These are phyloP conservation scores for Backusella liffmaniae DNA, from an alignment of 192 early-diverging fungal species.

Conservation along the genomic window DNA sequence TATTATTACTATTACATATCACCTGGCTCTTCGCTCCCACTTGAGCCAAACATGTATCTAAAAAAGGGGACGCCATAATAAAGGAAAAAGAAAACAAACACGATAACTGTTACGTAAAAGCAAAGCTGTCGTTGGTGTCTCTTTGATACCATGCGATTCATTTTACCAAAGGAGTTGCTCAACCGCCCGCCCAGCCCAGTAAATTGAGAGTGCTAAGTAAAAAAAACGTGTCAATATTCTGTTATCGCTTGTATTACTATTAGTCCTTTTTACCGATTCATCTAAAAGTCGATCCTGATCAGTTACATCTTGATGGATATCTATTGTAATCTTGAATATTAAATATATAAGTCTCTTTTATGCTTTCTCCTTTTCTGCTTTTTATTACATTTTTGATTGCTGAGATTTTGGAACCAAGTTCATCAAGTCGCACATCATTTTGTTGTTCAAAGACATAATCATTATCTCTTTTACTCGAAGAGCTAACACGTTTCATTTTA, in stretches of 20 bases:
- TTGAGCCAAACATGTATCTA: slow-evolving; percentile 3
- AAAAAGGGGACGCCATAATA: slow-evolving; percentile 26
- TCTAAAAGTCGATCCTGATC: slow-evolving; percentile 39
- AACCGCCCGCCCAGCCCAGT: slow-evolving; percentile 25
- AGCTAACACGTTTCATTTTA: neutral
- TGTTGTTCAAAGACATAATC: slow-evolving; percentile 48
- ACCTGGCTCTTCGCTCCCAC: slow-evolving; percentile 7
- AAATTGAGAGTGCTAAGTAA: slow-evolving; percentile 28
- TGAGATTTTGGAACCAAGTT: slow-evolving; percentile 51
- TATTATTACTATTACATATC: neutral
- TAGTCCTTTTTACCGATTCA: slow-evolving; percentile 31
- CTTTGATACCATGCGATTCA: slow-evolving; percentile 42
- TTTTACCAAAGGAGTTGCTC: slow-evolving; percentile 26
- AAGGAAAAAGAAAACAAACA: slow-evolving; percentile 28
- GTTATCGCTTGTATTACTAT: neutral
- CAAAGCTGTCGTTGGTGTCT: slow-evolving; percentile 41
- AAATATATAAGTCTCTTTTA: neutral
- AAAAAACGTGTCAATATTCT: neutral
- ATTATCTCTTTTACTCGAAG: slow-evolving; percentile 19
- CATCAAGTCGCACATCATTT: slow-evolving; percentile 53
- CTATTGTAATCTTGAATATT: slow-evolving; percentile 39
- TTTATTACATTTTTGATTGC: slow-evolving; percentile 49
- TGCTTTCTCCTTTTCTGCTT: neutral
- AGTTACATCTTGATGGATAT: slow-evolving; percentile 45
- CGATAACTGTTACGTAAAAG: slow-evolving; percentile 24